phyloP scores from a whole-genome alignment of 2,329 filamentous ascomycete species.

The Diaporthe citriasiana region DNA sequence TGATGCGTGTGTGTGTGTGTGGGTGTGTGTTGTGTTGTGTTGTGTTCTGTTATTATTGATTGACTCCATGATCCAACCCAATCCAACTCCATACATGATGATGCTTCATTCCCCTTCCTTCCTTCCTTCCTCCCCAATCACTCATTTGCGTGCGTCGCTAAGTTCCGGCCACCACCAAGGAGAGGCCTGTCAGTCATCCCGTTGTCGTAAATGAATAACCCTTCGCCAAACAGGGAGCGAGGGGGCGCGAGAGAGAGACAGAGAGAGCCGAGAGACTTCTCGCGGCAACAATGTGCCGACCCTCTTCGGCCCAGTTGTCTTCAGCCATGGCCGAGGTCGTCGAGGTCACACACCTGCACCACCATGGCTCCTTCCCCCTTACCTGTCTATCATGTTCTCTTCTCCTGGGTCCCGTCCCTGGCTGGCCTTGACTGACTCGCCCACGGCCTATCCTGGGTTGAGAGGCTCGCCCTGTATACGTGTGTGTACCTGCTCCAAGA shows the following conservation, averaged over 20 bases:
- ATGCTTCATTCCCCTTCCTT: neutral
- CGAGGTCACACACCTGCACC: neutral
- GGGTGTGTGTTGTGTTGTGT: no score
- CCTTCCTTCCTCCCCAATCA: neutral
- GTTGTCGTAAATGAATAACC: neutral
- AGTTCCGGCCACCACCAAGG: neutral
- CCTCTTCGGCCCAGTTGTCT: neutral
- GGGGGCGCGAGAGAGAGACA: neutral
- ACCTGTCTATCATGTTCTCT: neutral
- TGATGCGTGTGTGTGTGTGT: no score
- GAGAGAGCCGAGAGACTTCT: neutral
- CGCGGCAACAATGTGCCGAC: neutral
- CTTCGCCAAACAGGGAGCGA: neutral
- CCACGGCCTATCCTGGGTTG: neutral
- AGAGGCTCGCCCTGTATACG: neutral
- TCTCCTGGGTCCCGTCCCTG: neutral
- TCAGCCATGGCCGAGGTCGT: neutral
- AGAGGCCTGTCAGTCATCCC: neutral
- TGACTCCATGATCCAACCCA: neutral
- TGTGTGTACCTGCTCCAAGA: neutral
- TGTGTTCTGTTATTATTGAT: neutral
- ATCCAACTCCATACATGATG: conserved; percentile 5
- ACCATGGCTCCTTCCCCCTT: neutral
- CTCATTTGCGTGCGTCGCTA: no score
- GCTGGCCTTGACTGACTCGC: neutral